Base-by-base conservation (phyloP, 116 monocot genomes). In the Cymodocea nodosa region DNA sequence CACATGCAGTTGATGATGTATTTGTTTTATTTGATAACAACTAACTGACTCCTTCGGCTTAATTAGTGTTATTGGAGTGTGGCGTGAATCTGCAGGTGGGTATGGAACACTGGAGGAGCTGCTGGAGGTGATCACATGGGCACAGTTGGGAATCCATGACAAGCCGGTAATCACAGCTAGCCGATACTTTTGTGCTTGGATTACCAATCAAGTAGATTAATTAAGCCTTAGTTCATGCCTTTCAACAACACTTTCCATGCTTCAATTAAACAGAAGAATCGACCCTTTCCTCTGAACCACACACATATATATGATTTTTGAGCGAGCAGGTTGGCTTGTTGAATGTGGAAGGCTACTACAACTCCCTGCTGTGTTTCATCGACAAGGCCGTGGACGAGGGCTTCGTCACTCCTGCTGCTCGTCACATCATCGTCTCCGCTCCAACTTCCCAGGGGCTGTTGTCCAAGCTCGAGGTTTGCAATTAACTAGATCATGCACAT, bases 301-400 rank as follows among this genome's bases (percentile, higher is more conserved):
- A 64, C 4, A 22, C 22, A 19, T 19, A 64, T 48, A 23, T 64
- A 22, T 23, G 37, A 20, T 14, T 6, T 16, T 34, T 11, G 56
- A 19, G 63, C 18, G 35, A 35, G 59, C 68, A 84, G 84, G 84
- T 84, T 39, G 84, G 80, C 25, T 63, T 84, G 70, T 60, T 84
- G 64, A 84, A 84, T 57, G 84, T 84, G 23, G 80, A 84, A 53
- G 84, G 80, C 0, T 84, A 84, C 75, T 84, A 84, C 70, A 84
- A 84, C 69, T 77, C 80, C 7, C 64, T 84, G 49, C 59, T 84
- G 3, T 50, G 64, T 0, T 80, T 84, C 62, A 69, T 84, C 34
- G 80, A 80, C 75, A 84, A 72, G 72, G 80, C 84, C 0, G 80
- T 84, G 4, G 80, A 84, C 18, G 84, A 84, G 25, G 84, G 84